Evolutionary conservation across 345 rosid species (phyloP).

Genomic region (Barbarea vulgaris): DNA sequence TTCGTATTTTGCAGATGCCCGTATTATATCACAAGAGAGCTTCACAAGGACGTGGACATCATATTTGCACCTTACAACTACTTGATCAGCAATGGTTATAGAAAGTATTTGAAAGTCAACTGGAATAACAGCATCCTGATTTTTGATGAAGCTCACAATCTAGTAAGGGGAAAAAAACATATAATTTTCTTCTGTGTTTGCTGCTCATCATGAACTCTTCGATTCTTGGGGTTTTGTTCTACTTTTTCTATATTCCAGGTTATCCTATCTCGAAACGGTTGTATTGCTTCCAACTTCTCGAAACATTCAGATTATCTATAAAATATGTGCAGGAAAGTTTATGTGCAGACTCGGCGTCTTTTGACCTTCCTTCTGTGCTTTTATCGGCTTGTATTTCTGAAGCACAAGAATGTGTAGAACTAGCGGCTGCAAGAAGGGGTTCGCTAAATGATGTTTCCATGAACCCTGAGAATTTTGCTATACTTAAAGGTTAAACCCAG

Average conservation of each 20-base stretch:
- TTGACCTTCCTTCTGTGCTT: slow-evolving; percentile 80
- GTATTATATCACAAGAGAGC: slow-evolving; percentile 78
- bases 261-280: slow-evolving; percentile 1
- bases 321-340: slow-evolving; percentile 71
- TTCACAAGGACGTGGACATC: slow-evolving; percentile 86
- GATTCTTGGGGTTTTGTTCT: not conserved
- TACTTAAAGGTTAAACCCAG: slow-evolving; percentile 68
- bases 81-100: slow-evolving; percentile 71
- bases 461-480: slow-evolving; percentile 89
- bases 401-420: slow-evolving; percentile 82
- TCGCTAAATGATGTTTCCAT: slow-evolving; percentile 63
- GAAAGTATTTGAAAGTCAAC: slow-evolving; percentile 63
- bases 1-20: slow-evolving; percentile 70
- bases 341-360: slow-evolving; percentile 95
- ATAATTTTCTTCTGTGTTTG: not conserved
- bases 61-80: slow-evolving; percentile 93
- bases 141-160: slow-evolving; percentile 98
- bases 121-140: slow-evolving; percentile 76
- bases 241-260: not conserved
- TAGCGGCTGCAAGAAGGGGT: slow-evolving; percentile 62
- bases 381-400: slow-evolving; percentile 87
- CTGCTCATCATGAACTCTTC: slow-evolving; percentile 13
- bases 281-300: not conserved
- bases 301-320: slow-evolving; percentile 13
- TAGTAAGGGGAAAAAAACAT: slow-evolving; percentile 56